These are phyloP conservation scores for Penicillium bialowiezense DNA, from an alignment of 495 filamentous ascomycete species.

Conservation along the genomic window DNA sequence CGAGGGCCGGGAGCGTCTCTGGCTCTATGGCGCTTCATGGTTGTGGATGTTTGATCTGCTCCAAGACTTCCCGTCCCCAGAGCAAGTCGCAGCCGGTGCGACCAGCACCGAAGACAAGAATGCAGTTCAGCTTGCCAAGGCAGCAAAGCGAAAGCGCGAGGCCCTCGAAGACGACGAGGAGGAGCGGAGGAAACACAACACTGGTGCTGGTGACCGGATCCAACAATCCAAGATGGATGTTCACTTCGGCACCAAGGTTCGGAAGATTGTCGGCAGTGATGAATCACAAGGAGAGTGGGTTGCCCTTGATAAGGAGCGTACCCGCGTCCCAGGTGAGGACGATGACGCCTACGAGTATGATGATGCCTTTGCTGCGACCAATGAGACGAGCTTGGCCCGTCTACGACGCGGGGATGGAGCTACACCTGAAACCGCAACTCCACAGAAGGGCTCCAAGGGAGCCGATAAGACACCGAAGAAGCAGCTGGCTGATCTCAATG, in stretches of 20 bases:
- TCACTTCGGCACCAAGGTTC: constrained; percentile 59
- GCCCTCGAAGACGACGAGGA: constrained; percentile 31
- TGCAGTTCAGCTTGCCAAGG: constrained; percentile 22
- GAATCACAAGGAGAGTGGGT: constrained; percentile 42
- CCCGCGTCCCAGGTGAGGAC: constrained; percentile 44
- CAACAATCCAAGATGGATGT: constrained; percentile 52
- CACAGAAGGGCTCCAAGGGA: constrained; percentile 27
- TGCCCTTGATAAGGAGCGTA: constrained; percentile 42
- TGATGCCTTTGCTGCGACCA: constrained; percentile 29
- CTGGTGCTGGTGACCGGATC: constrained; percentile 62
- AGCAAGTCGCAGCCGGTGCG: constrained; percentile 24
- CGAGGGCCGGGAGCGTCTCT: constrained; percentile 58
- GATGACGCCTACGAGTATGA: constrained; percentile 45
- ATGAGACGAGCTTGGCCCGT: constrained; percentile 32
- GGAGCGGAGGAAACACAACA: constrained; percentile 39
- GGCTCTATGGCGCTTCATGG: constrained; percentile 83
- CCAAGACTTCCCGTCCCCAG: constrained; percentile 58
- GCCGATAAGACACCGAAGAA: constrained; percentile 23
- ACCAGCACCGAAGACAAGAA: constrained; percentile 20
- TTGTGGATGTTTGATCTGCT: constrained; percentile 90
- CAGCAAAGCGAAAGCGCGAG: constrained; percentile 48
- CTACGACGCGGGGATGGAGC: constrained; percentile 33
- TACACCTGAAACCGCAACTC: constrained; percentile 35
- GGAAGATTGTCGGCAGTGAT: constrained; percentile 40
- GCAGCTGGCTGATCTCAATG: constrained; percentile 21